Conservation (phyloP, 2,329 filamentous ascomycete species). For the Aspergillus quadricinctus region DNA sequence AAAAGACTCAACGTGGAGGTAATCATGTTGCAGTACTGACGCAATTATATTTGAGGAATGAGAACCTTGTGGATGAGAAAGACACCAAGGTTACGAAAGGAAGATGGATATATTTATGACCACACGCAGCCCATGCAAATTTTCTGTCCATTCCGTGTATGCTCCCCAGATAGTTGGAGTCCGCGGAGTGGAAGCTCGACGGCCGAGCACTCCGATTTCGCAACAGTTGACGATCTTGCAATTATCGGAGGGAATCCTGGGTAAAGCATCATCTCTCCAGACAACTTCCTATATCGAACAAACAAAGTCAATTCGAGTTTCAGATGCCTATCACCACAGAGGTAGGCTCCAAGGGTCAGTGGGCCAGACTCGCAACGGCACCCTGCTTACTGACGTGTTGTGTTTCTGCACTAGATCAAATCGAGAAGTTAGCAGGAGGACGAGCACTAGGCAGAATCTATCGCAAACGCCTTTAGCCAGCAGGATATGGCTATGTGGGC, state of each 20-base stretch:
- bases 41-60: neutral
- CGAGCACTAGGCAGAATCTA: neutral
- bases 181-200: too few species aligned
- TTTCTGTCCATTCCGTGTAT: neutral
- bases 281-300: neutral
- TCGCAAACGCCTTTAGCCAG: neutral
- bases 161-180: neutral
- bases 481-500: neutral
- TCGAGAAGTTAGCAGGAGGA: neutral
- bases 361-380: neutral
- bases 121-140: neutral
- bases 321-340: neutral
- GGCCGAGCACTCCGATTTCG: neutral
- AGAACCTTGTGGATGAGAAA: neutral
- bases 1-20: conserved; percentile 13
- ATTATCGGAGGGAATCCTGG: neutral
- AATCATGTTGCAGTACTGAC: conserved; percentile 14
- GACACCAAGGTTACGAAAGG: neutral
- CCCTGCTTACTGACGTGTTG: neutral
- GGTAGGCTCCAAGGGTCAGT: neutral
- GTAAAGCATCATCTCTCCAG: neutral
- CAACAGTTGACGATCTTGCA: neutral
- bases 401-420: neutral
- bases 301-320: neutral
- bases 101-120: neutral